These are phyloP conservation scores for Neurospora sp. DNA, from an alignment of 495 filamentous ascomycete genomes.

Conservation along the genomic window DNA sequence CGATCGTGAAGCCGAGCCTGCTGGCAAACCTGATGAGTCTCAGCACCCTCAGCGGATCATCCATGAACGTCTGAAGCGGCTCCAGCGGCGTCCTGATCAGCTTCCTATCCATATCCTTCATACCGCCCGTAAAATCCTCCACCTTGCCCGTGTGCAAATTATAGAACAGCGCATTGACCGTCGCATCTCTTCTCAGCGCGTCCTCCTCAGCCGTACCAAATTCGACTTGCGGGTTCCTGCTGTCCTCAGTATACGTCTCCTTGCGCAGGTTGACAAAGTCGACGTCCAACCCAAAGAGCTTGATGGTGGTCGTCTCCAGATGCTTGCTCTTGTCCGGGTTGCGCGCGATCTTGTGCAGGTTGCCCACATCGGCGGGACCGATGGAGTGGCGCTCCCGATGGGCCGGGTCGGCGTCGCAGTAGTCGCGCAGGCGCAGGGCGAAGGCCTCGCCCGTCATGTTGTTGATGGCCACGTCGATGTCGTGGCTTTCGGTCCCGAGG, in stretches of 20 bases:
- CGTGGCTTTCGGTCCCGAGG: slow-evolving; percentile 66
- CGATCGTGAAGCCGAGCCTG: slow-evolving; percentile 69
- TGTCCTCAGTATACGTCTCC: slow-evolving; percentile 78
- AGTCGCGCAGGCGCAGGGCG: slow-evolving; percentile 47
- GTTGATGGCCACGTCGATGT: slow-evolving; percentile 94
- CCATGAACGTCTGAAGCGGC: slow-evolving; percentile 85
- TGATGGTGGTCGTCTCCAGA: slow-evolving; percentile 82
- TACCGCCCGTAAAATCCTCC: slow-evolving; percentile 78
- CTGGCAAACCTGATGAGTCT: slow-evolving; percentile 85
- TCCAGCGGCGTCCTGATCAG: slow-evolving; percentile 81
- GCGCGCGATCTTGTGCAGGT: slow-evolving; percentile 65
- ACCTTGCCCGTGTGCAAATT: slow-evolving; percentile 68
- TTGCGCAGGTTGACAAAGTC: slow-evolving; percentile 92
- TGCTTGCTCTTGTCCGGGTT: slow-evolving; percentile 99
- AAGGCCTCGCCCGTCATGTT: slow-evolving; percentile 88
- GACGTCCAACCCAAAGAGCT: slow-evolving; percentile 77
- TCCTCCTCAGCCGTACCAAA: slow-evolving; percentile 90
- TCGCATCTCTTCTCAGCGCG: slow-evolving; percentile 82
- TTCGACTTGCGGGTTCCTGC: slow-evolving; percentile 83
- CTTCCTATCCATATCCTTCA: slow-evolving; percentile 60
- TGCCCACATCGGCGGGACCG: slow-evolving; percentile 46
- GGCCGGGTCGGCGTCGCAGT: slow-evolving; percentile 37
- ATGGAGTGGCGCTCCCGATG: slow-evolving; percentile 35
- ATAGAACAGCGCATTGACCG: slow-evolving; percentile 93
- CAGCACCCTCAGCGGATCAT: slow-evolving; percentile 88